These are phyloP conservation scores for Hortiboletus flavorubellus DNA, from an alignment of 768 basidiomycete species.

Conservation along the genomic window DNA sequence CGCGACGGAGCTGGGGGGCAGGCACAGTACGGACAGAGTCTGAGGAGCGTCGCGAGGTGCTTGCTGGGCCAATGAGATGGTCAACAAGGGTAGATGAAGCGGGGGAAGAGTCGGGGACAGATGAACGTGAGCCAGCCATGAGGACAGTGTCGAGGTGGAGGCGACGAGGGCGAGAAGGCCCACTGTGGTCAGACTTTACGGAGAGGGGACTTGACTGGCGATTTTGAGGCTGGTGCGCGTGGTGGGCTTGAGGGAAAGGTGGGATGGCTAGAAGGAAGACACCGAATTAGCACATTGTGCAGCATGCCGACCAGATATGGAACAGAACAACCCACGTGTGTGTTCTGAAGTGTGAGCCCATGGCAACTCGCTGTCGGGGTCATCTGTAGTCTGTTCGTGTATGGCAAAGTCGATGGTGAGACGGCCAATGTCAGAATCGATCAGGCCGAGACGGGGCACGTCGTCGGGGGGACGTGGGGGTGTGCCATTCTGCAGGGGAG, in stretches of 20 bases:
- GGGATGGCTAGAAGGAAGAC: constrained; percentile 24
- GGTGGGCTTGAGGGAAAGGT: constrained; percentile 23
- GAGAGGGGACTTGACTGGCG: constrained; percentile 38
- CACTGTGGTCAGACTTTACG: constrained; percentile 37
- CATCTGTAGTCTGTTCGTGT: constrained; percentile 33
- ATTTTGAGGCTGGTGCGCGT: constrained; percentile 25
- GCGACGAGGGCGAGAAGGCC: constrained; percentile 41
- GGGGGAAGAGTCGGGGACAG: constrained; percentile 42
- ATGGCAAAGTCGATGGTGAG: constrained; percentile 55
- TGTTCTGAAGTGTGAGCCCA: constrained; percentile 45
- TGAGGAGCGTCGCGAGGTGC: constrained; percentile 54
- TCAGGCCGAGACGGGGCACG: constrained; percentile 39
- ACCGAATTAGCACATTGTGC: constrained; percentile 27
- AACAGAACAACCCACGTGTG: constrained; percentile 39
- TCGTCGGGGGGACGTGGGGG: constrained; percentile 24
- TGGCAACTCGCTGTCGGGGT: constrained; percentile 54
- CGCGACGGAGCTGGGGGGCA: constrained; percentile 49
- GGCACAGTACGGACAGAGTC: constrained; percentile 68
- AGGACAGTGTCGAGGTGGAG: constrained; percentile 58
- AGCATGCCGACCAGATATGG: constrained; percentile 27
- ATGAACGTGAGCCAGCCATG: constrained; percentile 40
- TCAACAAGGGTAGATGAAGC: constrained; percentile 42
- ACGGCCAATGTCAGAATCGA: constrained; percentile 56
- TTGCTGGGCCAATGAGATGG: constrained; percentile 19
- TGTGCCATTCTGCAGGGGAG: constrained; percentile 33